These are phyloP conservation scores for Gryganskiella cystojenkinii DNA, from an alignment of 192 early-diverging fungal genomes.

Conservation along the genomic window DNA sequence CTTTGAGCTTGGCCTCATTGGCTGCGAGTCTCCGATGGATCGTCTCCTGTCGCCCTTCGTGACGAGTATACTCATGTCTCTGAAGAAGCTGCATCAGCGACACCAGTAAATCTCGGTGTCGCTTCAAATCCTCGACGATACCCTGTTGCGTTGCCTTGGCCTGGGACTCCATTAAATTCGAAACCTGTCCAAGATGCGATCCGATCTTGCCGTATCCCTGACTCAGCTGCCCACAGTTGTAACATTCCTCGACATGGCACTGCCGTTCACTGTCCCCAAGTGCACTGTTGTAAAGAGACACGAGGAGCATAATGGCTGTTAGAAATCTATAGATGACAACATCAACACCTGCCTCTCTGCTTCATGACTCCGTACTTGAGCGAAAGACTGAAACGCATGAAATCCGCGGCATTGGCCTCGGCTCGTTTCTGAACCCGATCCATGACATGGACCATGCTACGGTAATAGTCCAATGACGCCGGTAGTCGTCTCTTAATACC, in stretches of 20 bases:
- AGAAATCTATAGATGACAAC: neutral
- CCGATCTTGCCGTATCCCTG: slow-evolving; percentile 50
- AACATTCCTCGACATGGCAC: slow-evolving; percentile 67
- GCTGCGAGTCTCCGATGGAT: slow-evolving; percentile 62
- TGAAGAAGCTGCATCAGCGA: slow-evolving; percentile 65
- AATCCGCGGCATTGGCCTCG: slow-evolving; percentile 71
- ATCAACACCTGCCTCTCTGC: neutral
- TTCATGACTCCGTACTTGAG: slow-evolving; percentile 59
- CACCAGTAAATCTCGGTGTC: slow-evolving; percentile 69
- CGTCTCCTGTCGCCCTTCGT: slow-evolving; percentile 49
- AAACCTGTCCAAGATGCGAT: slow-evolving; percentile 34
- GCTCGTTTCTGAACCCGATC: slow-evolving; percentile 68
- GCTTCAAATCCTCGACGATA: slow-evolving; percentile 73
- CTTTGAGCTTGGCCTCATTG: slow-evolving; percentile 55
- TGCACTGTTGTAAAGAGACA: slow-evolving; percentile 33
- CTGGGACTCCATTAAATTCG: slow-evolving; percentile 46
- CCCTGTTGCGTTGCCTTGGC: slow-evolving; percentile 57
- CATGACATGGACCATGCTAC: slow-evolving; percentile 66
- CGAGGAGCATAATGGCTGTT: neutral
- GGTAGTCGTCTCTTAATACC: slow-evolving; percentile 55
- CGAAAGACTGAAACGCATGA: slow-evolving; percentile 63
- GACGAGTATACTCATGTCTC: slow-evolving; percentile 57
- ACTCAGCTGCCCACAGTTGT: slow-evolving; percentile 60
- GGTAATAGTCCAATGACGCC: slow-evolving; percentile 63
- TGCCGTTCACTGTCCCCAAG: slow-evolving; percentile 60